Conservation (phyloP, 2,329 filamentous ascomycete species). For the Epichloe festucae region DNA sequence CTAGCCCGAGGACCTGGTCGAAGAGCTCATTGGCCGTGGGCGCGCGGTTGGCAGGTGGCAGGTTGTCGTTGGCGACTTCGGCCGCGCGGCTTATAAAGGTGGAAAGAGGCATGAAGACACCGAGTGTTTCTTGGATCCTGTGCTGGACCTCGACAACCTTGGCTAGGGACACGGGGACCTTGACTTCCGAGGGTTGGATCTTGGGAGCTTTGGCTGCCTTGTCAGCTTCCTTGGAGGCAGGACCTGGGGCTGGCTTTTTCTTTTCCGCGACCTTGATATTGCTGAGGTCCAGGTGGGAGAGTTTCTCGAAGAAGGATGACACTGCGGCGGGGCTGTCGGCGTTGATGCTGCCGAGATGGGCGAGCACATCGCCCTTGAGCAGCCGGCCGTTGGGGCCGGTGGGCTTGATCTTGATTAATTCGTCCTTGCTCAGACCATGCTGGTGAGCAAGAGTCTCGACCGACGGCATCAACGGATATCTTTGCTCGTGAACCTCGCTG, state of each 20-base stretch:
- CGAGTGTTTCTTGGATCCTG: slow-evolving; percentile 63
- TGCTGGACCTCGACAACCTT: slow-evolving; percentile 71
- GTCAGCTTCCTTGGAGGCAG: slow-evolving; percentile 25
- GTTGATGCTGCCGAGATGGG: slow-evolving; percentile 70
- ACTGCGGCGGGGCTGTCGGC: slow-evolving; percentile 58
- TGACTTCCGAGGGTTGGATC: slow-evolving; percentile 43
- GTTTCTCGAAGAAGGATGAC: slow-evolving; percentile 58
- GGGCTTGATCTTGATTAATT: slow-evolving; percentile 69
- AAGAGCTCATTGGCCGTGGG: slow-evolving; percentile 75
- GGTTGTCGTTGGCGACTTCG: slow-evolving; percentile 74
- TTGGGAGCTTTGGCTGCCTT: slow-evolving; percentile 28
- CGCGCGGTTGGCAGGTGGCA: slow-evolving; percentile 51
- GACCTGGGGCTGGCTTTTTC: slow-evolving; percentile 28
- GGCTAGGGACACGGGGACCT: slow-evolving; percentile 64
- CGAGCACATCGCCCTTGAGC: slow-evolving; percentile 90
- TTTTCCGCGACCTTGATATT: slow-evolving; percentile 74
- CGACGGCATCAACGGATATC: slow-evolving; percentile 67
- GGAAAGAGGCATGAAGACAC: slow-evolving; percentile 69
- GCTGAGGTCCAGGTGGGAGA: slow-evolving; percentile 78
- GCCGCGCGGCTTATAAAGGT: slow-evolving; percentile 78
- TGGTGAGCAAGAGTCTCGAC: slow-evolving; percentile 70
- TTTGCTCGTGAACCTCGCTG: slow-evolving; percentile 47
- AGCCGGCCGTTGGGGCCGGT: slow-evolving; percentile 80
- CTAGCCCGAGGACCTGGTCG: slow-evolving; percentile 69
- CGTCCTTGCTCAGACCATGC: slow-evolving; percentile 62